Evolutionary conservation across 2,329 filamentous ascomycete genomes (phyloP).

Genomic region (Venturia aucupariae): DNA sequence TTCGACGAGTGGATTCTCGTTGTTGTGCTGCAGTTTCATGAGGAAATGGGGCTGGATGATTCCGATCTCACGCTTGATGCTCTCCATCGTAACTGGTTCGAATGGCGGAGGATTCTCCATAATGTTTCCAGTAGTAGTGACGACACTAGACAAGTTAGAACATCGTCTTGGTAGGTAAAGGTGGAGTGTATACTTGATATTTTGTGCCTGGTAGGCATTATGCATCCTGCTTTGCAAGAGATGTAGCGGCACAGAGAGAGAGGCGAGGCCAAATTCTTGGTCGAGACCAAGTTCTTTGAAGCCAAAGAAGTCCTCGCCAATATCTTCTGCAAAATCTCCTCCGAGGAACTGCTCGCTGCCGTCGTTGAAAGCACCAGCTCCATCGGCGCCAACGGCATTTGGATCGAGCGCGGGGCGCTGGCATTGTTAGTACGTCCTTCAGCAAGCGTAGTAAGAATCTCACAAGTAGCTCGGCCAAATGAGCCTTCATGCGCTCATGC

Average conservation of each 20-base stretch:
- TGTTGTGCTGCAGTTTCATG: slow-evolving; percentile 75
- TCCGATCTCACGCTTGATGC: slow-evolving; percentile 70
- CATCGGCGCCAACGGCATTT: slow-evolving; percentile 66
- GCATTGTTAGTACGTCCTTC: slow-evolving; percentile 23
- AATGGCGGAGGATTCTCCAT: slow-evolving; percentile 61
- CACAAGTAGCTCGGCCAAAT: slow-evolving; percentile 78
- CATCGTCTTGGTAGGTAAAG: slow-evolving; percentile 12
- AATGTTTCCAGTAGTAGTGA: slow-evolving; percentile 49
- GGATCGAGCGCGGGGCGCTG: slow-evolving; percentile 66
- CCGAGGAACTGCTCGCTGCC: slow-evolving; percentile 95
- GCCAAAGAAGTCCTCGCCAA: slow-evolving; percentile 97
- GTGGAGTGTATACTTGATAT: slow-evolving; percentile 41
- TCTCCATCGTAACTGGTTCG: slow-evolving; percentile 71
- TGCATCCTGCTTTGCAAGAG: slow-evolving; percentile 86
- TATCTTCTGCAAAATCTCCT: slow-evolving; percentile 94
- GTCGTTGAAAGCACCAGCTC: slow-evolving; percentile 86
- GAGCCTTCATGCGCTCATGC: slow-evolving; percentile 89
- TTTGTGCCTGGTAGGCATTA: slow-evolving; percentile 73
- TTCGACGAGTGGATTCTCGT: slow-evolving; percentile 74
- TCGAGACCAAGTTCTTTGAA: slow-evolving; percentile 93
- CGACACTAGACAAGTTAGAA: slow-evolving; percentile 37
- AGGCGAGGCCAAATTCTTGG: slow-evolving; percentile 78
- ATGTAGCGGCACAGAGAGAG: slow-evolving; percentile 85
- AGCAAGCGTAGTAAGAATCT: slow-evolving; percentile 17
- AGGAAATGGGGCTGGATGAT: slow-evolving; percentile 88